Evolutionary conservation across 257 asterid genomes (phyloP), one percentile per base, ranked within the genome.

Genomic region (Petunia secreta): DNA sequence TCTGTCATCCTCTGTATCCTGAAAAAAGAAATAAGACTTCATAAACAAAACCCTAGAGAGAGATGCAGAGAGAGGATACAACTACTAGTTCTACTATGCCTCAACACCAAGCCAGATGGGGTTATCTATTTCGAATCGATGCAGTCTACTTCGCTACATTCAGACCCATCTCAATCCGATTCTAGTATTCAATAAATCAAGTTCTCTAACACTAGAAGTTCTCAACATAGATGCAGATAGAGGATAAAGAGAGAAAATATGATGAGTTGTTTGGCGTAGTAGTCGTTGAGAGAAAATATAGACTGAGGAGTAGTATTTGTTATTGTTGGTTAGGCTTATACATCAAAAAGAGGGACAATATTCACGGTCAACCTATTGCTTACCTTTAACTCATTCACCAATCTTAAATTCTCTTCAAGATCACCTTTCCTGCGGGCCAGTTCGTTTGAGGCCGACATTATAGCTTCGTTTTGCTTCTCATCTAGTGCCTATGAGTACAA

Each of bases 361-460:
- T 34, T 50, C 78, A 50, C 46, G 50, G 44, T 73, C 46, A 6
- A 50, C 57, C 81, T 62, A 69, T 69, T 39, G 55, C 82, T 85
- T 85, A 96, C 99, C 98, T 92, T 96, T 86, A 96, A 86, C 83
- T 96, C 97, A 79, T 85, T 91, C 79, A 91, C 89, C 90, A 96
- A 87, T 88, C 92, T 94, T 64, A 96, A 83, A 82, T 96, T 94
- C 81, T 91, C 95, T 92, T 96, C 98, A 82, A 96, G 97, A 71
- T 94, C 97, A 39, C 94, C 95, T 87, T 94, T 96, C 90, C 99
- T 92, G 71, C 87, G 86, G 71, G 90, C 91, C 90, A 95, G 88
- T 86, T 94, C 98, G 63, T 90, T 91, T 66, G 99, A 91, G 38
- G 97, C 95, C 80, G 98, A 87, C 80, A 85, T 87, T 86, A 96